Base-by-base conservation (phyloP, 495 filamentous ascomycete species). In the Rostrohypoxylon terebratum region DNA sequence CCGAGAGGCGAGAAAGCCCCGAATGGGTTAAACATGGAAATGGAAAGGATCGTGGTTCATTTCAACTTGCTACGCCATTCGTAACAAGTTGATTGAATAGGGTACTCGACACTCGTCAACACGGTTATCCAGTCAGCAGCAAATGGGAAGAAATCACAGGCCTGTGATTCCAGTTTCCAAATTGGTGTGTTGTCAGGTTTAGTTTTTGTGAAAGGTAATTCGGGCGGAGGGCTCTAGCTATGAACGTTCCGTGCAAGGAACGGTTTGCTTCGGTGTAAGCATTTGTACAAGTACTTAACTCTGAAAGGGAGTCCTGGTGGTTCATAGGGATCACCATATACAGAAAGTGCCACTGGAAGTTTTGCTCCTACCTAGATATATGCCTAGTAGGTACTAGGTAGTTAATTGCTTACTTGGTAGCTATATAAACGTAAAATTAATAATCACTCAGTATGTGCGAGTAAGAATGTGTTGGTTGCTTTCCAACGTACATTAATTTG, bases 41-140 rank as follows among this genome's bases (percentile, higher is more conserved):
- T 92, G 73, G 92, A 94, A 81, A 91, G 85, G 68, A 79, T 92
- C 45, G 89, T 85, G 10, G 77, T 92, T 9, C 89, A 89, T 73
- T 83, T 87, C 50, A 87, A 89, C 76, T 63, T 91, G 23, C 63
- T 81, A 38, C 76, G 61, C 58, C 66, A 77, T 62, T 78, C 61
- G 66, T 63, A 71, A 25, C 14, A 3, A 25, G 48, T 28, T 16
- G 16, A n/a, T 14, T 33, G 3, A 53, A 4, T 42, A 28, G 11
- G 7, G 25, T 21, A 36, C 14, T 20, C 33, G 40, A 16, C 13
- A 47, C 7, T 33, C 21, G 21, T 31, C 23, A 18, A 28, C 18
- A 47, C 16, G 23, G 31, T 58, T 18, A 9, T 57, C 25, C 18
- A 10, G 11, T 45, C 14, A 34, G 36, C 20, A 28, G n/a, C 34